A percentile compares a stretch with the other conserved stretches of the same genome.
Evolutionary conservation across 1,284 basidiomycete species (phyloP).

Genomic region (Tremellales sp.): DNA sequence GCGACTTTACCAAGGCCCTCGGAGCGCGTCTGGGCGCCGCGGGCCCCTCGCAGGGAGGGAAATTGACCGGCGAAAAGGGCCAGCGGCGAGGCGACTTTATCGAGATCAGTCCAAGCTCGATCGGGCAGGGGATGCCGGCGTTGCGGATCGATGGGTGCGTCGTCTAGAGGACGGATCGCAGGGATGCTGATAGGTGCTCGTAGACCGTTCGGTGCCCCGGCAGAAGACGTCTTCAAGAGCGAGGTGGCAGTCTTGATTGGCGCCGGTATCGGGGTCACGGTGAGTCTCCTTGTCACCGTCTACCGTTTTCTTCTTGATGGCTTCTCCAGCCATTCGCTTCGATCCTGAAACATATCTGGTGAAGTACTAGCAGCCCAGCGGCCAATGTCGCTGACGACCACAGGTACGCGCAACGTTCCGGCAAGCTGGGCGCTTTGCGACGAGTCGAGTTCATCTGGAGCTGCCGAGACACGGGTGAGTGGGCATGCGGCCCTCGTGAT

Average conservation of each 20-base stretch:
- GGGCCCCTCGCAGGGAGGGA: conserved; percentile 13
- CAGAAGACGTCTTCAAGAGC: conserved; percentile 79
- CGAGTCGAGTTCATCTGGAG: conserved; percentile 91
- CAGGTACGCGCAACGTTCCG: conserved; percentile 69
- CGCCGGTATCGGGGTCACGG: conserved; percentile 69
- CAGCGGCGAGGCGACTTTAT: conserved; percentile 68
- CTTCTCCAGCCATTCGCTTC: conserved; percentile 76
- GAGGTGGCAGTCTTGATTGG: conserved; percentile 83
- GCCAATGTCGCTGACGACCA: neutral
- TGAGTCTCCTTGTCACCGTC: conserved; percentile 10
- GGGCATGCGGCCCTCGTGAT: neutral
- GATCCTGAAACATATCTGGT: conserved; percentile 87
- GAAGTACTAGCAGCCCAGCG: neutral
- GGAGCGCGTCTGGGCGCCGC: conserved; percentile 74
- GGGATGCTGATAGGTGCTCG: neutral
- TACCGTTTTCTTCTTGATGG: conserved; percentile 7
- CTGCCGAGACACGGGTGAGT: conserved; percentile 65
- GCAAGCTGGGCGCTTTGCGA: conserved; percentile 67
- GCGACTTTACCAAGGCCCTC: conserved; percentile 76
- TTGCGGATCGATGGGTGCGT: conserved; percentile 69
- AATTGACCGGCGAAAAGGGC: conserved; percentile 57
- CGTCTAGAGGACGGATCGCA: neutral
- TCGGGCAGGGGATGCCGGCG: conserved; percentile 55
- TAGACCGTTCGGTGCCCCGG: conserved; percentile 73
- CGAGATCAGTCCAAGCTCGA: conserved; percentile 59